Base-by-base conservation (phyloP, 2,329 filamentous ascomycete genomes). In the Aspergillus neoniger region DNA sequence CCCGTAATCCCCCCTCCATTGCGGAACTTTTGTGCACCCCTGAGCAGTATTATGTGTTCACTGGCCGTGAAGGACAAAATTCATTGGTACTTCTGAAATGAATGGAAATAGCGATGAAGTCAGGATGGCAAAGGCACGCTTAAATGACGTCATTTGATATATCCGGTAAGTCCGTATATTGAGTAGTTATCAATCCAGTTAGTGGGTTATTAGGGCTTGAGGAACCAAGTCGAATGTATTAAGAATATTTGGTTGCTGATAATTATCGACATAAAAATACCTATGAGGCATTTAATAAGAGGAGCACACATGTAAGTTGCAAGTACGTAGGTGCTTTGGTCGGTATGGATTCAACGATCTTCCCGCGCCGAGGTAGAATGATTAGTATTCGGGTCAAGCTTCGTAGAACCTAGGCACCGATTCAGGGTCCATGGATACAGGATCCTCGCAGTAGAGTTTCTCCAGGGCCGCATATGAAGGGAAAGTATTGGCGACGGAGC, bases 301-400 rank as follows among this genome's bases (percentile, higher is more conserved):
- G 5, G 12, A 36, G 32, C 32, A 36, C 32, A 14, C 32, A 36
- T 12, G 12, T 12, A 36, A 36, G 10, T 32, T 12, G 12, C 30
- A 36, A 36, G 30, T 32, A 36, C 28, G 30, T 14, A 0, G 32
- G 32, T 36, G 12, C 12, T 14, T 36, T 36, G 32, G 32, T 36
- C 12, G 32, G 32, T 28, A 36, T 36, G 19, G 19, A 21, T 23
- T 5, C 10, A 44, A 23, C 41, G 32, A 23, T 44, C 41, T 21
- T 21, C 41, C 21, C 19, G 41, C 10, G 19, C 41, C 41, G 41
- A 44, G 41, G 41, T 23, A 23, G 41, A 19, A 21, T 44, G 41
- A 44, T 50, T 50, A 50, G 47, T 50, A 50, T 30, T 30, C 15
- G n/a, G 17, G 47, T 19, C 47, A 50, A 50, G 47, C 47, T 50